Percentiles rank a stretch among this genome's conserved stretches.
Evolutionary conservation across 805 yeast species (phyloP).

Genomic region (Sporopachydermia lactativora): DNA sequence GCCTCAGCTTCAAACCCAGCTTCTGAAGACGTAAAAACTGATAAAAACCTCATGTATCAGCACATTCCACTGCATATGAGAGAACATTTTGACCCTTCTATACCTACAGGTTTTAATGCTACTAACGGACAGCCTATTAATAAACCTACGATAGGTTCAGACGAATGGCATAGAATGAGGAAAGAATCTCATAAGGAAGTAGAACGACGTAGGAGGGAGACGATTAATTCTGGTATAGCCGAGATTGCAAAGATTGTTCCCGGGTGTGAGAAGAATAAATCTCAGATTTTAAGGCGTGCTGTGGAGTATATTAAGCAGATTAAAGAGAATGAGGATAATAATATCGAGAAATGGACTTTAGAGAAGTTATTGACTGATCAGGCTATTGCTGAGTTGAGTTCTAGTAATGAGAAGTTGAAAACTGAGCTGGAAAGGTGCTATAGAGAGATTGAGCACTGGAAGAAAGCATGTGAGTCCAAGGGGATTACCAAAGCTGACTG

Average conservation of each 20-base stretch:
- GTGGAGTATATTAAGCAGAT: constrained; percentile 82
- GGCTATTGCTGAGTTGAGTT: constrained; percentile 71
- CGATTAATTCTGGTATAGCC: constrained; percentile 76
- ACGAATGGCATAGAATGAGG: constrained; percentile 73
- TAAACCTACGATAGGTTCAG: constrained; percentile 60
- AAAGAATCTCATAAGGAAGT: constrained; percentile 92
- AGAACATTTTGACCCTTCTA: neutral
- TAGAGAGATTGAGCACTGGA: constrained; percentile 80
- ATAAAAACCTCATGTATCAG: neutral
- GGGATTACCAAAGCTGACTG: constrained; percentile 9
- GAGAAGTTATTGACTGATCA: constrained; percentile 89
- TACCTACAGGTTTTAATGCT: neutral
- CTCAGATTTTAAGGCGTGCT: constrained; percentile 77
- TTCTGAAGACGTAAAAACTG: too few relatives aligned
- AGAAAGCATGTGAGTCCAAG: constrained; percentile 27
- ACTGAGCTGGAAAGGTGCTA: constrained; percentile 83
- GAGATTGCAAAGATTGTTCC: constrained; percentile 70
- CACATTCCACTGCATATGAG: neutral
- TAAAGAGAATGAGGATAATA: constrained; percentile 79
- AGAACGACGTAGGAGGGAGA: constrained; percentile 83
- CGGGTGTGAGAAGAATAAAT: constrained; percentile 75
- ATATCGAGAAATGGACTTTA: constrained; percentile 88
- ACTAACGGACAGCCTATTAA: neutral
- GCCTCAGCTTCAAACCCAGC: too few relatives aligned
- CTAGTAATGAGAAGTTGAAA: constrained; percentile 78